These are phyloP conservation scores for Carallia brachiata DNA, from an alignment of 345 rosid genomes.

Conservation along the genomic window DNA sequence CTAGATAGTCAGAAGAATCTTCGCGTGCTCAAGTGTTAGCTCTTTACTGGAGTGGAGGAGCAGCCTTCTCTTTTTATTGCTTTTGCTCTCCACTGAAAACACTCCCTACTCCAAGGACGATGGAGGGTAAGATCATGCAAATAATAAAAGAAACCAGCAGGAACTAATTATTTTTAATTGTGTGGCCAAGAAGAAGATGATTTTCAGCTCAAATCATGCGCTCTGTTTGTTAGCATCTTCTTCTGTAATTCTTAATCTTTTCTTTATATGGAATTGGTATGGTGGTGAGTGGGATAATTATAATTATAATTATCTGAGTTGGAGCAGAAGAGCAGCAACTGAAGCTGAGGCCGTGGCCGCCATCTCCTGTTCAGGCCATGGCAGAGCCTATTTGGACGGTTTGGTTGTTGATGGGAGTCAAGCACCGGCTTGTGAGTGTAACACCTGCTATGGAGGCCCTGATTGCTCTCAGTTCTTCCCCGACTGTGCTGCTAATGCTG, in stretches of 20 bases:
- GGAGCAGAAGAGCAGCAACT: constrained; percentile 53
- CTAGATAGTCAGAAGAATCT: too few relatives aligned
- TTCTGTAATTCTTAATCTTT: constrained; percentile 39
- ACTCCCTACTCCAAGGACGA: too few relatives aligned
- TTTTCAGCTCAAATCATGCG: not conserved
- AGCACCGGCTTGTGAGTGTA: constrained; percentile 61
- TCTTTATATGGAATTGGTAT: constrained; percentile 21
- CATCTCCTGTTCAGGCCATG: constrained; percentile 64
- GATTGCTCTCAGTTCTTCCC: constrained; percentile 49
- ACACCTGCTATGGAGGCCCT: constrained; percentile 48
- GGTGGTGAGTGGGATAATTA: constrained; percentile 14
- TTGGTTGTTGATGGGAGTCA: constrained; percentile 24
- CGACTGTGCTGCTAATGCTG: constrained; percentile 44
- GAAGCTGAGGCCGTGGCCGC: constrained; percentile 69
- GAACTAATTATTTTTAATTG: too few relatives aligned
- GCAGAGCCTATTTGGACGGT: constrained; percentile 70
- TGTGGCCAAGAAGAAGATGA: too few relatives aligned
- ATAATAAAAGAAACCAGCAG: too few relatives aligned
- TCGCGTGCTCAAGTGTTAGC: too few relatives aligned
- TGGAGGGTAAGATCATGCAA: too few relatives aligned
- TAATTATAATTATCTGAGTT: constrained; percentile 24
- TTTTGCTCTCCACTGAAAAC: too few relatives aligned
- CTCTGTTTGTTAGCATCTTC: constrained; percentile 6
- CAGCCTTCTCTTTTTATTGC: too few relatives aligned
- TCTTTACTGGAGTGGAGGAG: too few relatives aligned